These are phyloP conservation scores for Penicillium cataractarum DNA, from an alignment of 495 filamentous ascomycete species.

Conservation along the genomic window DNA sequence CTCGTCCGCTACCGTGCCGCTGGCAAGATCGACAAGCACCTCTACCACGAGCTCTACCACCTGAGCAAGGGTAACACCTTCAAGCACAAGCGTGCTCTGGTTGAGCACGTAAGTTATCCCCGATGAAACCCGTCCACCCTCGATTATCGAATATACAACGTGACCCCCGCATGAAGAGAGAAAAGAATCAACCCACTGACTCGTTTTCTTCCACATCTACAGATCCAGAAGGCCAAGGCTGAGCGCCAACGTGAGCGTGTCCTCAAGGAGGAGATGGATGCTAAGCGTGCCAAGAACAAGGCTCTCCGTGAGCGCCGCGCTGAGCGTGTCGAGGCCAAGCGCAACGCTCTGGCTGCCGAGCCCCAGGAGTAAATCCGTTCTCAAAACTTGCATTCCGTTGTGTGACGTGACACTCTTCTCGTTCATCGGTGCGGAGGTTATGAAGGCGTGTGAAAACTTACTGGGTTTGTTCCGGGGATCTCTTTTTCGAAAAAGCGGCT, in stretches of 20 bases:
- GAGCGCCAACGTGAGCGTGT: constrained; percentile 93
- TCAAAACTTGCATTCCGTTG: constrained; percentile 36
- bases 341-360: constrained; percentile 76
- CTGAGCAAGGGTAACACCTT: constrained; percentile 99
- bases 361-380: constrained; percentile 62
- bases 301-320: constrained; percentile 95
- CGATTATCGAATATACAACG: constrained; percentile 5
- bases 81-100: constrained; percentile 99
- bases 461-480: constrained; percentile 28
- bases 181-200: constrained; percentile 28
- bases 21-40: constrained; percentile 99
- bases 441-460: constrained; percentile 29
- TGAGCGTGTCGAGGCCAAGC: constrained; percentile 87
- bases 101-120: constrained; percentile 89
- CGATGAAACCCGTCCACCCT: constrained; percentile 8
- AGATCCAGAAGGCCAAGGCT: constrained; percentile 99
- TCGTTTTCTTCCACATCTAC: constrained; percentile 30
- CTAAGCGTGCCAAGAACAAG: constrained; percentile 99
- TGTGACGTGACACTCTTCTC: constrained; percentile 37
- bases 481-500: constrained; percentile 32
- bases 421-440: constrained; percentile 49
- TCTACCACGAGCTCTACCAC: constrained; percentile 99
- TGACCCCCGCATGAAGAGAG: background rate
- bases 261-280: constrained; percentile 99
- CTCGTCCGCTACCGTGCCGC: constrained; percentile 98